Evolutionary conservation across 106 monocot genomes (phyloP), one percentile per base, ranked within the genome.

Genomic region (Iris macrosiphon): DNA sequence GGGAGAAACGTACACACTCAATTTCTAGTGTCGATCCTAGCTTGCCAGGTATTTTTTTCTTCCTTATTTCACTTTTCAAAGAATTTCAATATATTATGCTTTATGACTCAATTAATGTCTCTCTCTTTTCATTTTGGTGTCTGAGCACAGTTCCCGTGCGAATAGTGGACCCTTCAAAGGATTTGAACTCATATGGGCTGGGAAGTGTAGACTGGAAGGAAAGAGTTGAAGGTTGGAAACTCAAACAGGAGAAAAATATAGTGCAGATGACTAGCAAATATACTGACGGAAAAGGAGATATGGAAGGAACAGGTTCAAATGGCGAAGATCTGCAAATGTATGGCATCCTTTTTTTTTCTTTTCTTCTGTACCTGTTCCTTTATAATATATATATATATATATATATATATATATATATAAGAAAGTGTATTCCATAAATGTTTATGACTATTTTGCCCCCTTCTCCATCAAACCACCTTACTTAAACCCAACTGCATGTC

Each of bases 131-230:
- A 39, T 40, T 24, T 39, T 39, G n/a, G 21, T 31, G 40, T 0
- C 24, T 51, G 20, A 64, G 32, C 45, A 35, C 72, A 93, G 92
- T 87, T 71, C 92, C 87, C 13, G 92, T 93, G 28, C 83, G 92
- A 77, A 87, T 82, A 18, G 87, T 93, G 49, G 92, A 93, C 44
- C 92, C 92, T 55, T 93, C 92, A 26, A 93, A 87, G 70, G 92
- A 93, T 50, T 65, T 93, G 68, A 87, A 87, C 45, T 83, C 92
- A 23, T 93, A 93, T 63, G 92, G 92, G 6, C 72, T 93, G 49
- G 83, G 70, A 65, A 80, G 64, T 63, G 72, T 93, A 38, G 83
- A 93, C 45, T 93, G 92, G 92, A 87, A 93, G 49, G 92, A 93
- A 75, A 82, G 92, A 66, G 87, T 93, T 35, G 77, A 83, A 51